Percentiles rank a stretch among this genome's conserved stretches.
phyloP scores from a whole-genome alignment of 1,139 yeast genomes.

The Taphrina sp. region DNA sequence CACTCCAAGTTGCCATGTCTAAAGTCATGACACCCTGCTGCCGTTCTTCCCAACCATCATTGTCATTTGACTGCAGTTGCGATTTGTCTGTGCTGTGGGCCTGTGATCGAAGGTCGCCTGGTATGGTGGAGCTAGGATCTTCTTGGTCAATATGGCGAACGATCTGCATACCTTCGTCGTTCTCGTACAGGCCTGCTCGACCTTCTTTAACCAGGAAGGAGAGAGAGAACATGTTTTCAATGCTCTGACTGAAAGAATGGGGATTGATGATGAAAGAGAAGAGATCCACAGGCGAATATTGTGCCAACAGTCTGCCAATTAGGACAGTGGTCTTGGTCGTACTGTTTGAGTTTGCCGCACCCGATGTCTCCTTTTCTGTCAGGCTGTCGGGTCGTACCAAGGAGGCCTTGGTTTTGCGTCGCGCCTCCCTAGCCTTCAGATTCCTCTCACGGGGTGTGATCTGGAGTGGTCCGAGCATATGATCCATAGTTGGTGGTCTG shows the following conservation, averaged over 20 bases:
- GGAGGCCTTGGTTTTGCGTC: slow-evolving; percentile 27
- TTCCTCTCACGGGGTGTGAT: slow-evolving; percentile 43
- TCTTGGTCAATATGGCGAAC: slow-evolving; percentile 24
- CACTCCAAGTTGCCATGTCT: slow-evolving; percentile 22
- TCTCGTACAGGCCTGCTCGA: slow-evolving; percentile 51
- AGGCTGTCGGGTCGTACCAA: slow-evolving; percentile 25
- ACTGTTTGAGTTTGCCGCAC: slow-evolving; percentile 51
- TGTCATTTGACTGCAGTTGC: background rate
- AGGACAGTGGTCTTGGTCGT: slow-evolving; percentile 45
- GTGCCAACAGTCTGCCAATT: slow-evolving; percentile 35
- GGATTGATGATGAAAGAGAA: slow-evolving; percentile 74
- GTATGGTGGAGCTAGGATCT: slow-evolving; percentile 25
- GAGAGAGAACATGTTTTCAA: slow-evolving; percentile 78
- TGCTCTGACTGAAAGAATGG: slow-evolving; percentile 67
- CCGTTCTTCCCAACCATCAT: slow-evolving; percentile 25
- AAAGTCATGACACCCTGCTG: slow-evolving; percentile 31
- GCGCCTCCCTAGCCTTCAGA: slow-evolving; percentile 33
- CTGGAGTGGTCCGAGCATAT: slow-evolving; percentile 37
- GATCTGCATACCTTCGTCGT: slow-evolving; percentile 54
- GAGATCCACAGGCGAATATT: slow-evolving; percentile 52
- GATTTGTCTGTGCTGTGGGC: background rate
- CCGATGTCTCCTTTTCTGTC: slow-evolving; percentile 43
- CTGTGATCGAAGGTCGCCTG: background rate
- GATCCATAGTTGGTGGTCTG: slow-evolving; percentile 34
- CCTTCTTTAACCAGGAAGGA: slow-evolving; percentile 80